Evolutionary conservation across 1,139 yeast species (phyloP).

Genomic region (Ashbya aceris): DNA sequence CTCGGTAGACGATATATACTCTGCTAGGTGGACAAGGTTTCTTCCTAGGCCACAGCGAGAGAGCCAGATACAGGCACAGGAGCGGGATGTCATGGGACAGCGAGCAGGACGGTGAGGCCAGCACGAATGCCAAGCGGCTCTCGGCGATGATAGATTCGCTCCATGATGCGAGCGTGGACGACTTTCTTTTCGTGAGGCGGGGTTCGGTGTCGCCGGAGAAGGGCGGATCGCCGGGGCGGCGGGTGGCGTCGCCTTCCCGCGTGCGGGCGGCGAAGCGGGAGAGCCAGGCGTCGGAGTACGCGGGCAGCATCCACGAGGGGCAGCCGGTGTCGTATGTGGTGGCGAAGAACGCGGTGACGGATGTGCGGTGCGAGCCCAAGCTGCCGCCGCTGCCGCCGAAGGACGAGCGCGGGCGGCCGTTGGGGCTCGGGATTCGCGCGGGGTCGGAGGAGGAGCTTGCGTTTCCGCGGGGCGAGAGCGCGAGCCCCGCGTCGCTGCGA

Average conservation of each 20-base stretch:
- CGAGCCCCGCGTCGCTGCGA: constrained; percentile 1
- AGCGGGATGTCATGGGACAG: constrained; percentile 9
- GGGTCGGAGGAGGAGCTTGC: background rate
- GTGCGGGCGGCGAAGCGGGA: constrained; percentile 30
- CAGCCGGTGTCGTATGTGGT: constrained; percentile 36
- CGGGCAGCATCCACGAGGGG: constrained; percentile 39
- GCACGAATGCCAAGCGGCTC: constrained; percentile 19
- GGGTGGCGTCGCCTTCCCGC: too few species aligned
- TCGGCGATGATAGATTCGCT: constrained; percentile 27
- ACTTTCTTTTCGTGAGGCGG: constrained; percentile 7
- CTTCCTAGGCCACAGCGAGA: background rate
- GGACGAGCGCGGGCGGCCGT: background rate
- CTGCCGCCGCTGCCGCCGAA: constrained; percentile 15
- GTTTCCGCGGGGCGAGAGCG: constrained; percentile 1
- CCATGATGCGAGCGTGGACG: constrained; percentile 13
- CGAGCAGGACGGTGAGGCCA: constrained; percentile 8
- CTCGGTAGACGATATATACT: background rate
- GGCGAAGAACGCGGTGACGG: constrained; percentile 5
- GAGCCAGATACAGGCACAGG: background rate
- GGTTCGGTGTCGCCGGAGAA: constrained; percentile 3
- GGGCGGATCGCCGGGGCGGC: background rate
- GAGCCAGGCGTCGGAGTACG: constrained; percentile 37
- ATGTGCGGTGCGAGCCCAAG: constrained; percentile 8
- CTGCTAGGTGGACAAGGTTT: background rate
- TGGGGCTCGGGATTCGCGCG: background rate